Evolutionary conservation across 1,284 basidiomycete species (phyloP), one percentile per base, ranked within the genome.

Genomic region (Afroboletus lepidellus): DNA sequence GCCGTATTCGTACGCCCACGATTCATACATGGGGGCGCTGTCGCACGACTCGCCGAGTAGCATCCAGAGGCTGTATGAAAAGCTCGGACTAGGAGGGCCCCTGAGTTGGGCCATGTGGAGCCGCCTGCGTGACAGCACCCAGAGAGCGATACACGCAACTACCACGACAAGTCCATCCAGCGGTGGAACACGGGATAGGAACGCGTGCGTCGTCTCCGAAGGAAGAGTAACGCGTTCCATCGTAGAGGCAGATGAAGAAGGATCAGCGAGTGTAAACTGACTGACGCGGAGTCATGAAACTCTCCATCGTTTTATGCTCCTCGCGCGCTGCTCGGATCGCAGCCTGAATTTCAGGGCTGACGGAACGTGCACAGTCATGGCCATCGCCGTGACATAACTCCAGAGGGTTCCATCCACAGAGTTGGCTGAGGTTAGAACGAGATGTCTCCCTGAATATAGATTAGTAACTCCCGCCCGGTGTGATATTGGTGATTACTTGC

Each of bases 1-100:
- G 1, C 83, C 81, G 3, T 57, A 60, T 21, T 48, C 49, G n/a
- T 20, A 41, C 0, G 55, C 59, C 60, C 63, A 65, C 2, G 42
- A 20, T 43, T 65, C 63, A 29, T 58, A 64, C 3, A 60, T 34
- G 15, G 51, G 34, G 0, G 30, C 53, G 0, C 53, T 24, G 18
- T 67, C 59, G 0, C 42, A 25, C 0, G 41, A 16, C 2, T 49
- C 21, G 1, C 38, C 0, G 15, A 64, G 34, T 0, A 23, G 16
- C 23, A 41, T 53, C 3, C 59, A 57, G 4, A 56, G 52, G 8
- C 65, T 65, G 8, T 50, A 65, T 0, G 45, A 1, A 4, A 64
- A 51, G 38, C 55, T 62, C 0, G 39, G 11, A 3, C 49, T 58
- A 3, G 61, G 57, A 3, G 63, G 65, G 3, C 63, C 65, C 7